These are phyloP conservation scores for Spergularia bocconei DNA, from an alignment of 148 eudicot species.

Conservation along the genomic window DNA sequence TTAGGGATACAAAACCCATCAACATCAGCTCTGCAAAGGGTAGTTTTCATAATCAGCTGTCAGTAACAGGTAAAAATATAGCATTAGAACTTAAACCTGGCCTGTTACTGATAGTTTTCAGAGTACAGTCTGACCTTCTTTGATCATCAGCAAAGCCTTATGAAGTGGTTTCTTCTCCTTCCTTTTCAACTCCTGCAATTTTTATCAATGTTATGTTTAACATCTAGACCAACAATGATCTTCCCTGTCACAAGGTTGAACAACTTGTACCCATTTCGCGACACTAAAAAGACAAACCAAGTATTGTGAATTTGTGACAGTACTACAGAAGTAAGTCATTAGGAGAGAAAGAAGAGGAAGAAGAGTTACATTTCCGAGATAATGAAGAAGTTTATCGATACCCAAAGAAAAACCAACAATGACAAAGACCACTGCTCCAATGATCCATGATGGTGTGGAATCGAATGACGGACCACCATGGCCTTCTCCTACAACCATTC, in stretches of 20 bases:
- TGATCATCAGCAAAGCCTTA: conserved; percentile 29
- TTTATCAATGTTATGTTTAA: not conserved
- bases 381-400: conserved; percentile 25
- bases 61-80: not conserved
- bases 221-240: no score
- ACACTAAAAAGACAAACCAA: no score
- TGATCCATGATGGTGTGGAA: conserved; percentile 34
- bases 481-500: conserved; percentile 29
- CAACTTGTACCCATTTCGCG: no score
- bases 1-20: conserved; percentile 32
- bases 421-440: conserved; percentile 27
- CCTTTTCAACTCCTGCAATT: conserved; percentile 21
- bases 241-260: no score
- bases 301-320: no score
- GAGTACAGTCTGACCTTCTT: conserved; percentile 25
- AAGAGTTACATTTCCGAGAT: conserved; percentile 23
- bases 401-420: conserved; percentile 26
- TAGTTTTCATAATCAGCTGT: not conserved
- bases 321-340: no score
- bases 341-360: not conserved
- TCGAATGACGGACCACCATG: conserved; percentile 24
- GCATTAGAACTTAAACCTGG: no score
- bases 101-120: not conserved
- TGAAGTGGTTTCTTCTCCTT: conserved; percentile 28
- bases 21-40: conserved; percentile 32